A percentile compares a stretch with the other conserved stretches of the same genome.
phyloP scores from a whole-genome alignment of 2,329 filamentous ascomycete species.

The Ophiocordyceps robertsii region DNA sequence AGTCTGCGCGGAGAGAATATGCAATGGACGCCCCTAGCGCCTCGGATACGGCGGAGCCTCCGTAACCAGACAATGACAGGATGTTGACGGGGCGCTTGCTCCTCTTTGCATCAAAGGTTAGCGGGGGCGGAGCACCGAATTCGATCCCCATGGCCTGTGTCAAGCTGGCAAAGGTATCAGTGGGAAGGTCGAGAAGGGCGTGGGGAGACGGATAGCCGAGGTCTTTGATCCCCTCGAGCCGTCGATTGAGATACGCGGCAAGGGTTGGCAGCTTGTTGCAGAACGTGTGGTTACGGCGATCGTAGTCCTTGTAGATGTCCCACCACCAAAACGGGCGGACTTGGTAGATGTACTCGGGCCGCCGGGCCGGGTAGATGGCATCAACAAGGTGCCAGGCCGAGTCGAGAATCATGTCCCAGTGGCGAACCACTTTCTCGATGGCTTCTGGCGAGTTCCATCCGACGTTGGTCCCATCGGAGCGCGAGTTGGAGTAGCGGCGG shows the following conservation, averaged over 20 bases:
- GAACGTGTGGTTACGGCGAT: constrained; percentile 13
- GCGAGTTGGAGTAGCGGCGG: constrained; percentile 4
- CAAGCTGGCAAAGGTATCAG: constrained; percentile 18
- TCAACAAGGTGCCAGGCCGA: constrained; percentile 22
- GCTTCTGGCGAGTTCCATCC: constrained; percentile 4
- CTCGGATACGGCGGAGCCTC: constrained; percentile 22
- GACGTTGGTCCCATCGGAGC: constrained; percentile 1
- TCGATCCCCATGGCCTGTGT: constrained; percentile 15
- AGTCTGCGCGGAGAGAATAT: constrained; percentile 45
- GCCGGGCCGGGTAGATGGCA: constrained; percentile 18
- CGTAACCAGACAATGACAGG: constrained; percentile 23
- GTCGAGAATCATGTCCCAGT: constrained; percentile 22
- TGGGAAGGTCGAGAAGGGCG: constrained; percentile 19
- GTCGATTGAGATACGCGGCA: constrained; percentile 12
- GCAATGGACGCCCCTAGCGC: constrained; percentile 51
- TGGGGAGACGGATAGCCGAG: constrained; percentile 20
- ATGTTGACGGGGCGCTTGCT: constrained; percentile 24
- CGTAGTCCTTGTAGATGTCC: constrained; percentile 22
- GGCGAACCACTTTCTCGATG: constrained; percentile 8
- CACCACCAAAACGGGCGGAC: constrained; percentile 27
- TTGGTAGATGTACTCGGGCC: constrained; percentile 19
- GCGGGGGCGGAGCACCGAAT: constrained; percentile 12
- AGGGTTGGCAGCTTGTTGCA: constrained; percentile 15
- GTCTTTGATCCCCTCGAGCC: constrained; percentile 15
- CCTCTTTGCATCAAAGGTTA: constrained; percentile 16